Conservation (phyloP, 257 asterid species). For the Solanum peruvianum region DNA sequence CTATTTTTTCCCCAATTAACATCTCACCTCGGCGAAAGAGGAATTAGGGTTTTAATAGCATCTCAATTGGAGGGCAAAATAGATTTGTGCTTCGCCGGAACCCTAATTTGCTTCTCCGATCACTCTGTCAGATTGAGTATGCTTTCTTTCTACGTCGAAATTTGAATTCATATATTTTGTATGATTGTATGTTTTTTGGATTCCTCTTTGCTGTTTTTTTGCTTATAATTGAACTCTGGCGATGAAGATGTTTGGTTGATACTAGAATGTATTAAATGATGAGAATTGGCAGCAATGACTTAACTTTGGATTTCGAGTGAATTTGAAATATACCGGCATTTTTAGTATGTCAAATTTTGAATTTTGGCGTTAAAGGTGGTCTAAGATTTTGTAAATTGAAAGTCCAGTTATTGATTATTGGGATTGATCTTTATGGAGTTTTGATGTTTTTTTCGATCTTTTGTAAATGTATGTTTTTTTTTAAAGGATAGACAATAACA, state of each 20-base stretch:
- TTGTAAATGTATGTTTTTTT: not conserved
- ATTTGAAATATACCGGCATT: not conserved
- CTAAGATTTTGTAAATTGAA: not conserved
- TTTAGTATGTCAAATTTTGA: not conserved
- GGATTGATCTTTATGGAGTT: not conserved
- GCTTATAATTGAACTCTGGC: not conserved
- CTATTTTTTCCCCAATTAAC: not conserved
- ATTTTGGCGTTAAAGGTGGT: not conserved
- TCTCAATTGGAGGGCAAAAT: not conserved
- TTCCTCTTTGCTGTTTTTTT: not conserved
- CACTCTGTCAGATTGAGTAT: not conserved
- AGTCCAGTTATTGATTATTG: not conserved
- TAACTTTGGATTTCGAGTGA: not conserved
- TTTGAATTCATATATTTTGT: not conserved
- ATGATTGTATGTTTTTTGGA: not conserved
- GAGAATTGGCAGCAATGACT: not conserved
- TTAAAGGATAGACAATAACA: not conserved
- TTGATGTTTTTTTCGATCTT: not conserved
- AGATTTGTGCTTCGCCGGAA: not conserved
- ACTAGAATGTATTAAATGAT: not conserved
- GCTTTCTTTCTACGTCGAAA: not conserved
- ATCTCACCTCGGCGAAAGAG: not conserved
- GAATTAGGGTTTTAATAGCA: slow-evolving; percentile 3
- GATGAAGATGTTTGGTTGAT: not conserved
- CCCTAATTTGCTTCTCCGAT: not conserved